These are phyloP conservation scores for Aspergillus conjunctus DNA, from an alignment of 495 filamentous ascomycete species.

Conservation along the genomic window DNA sequence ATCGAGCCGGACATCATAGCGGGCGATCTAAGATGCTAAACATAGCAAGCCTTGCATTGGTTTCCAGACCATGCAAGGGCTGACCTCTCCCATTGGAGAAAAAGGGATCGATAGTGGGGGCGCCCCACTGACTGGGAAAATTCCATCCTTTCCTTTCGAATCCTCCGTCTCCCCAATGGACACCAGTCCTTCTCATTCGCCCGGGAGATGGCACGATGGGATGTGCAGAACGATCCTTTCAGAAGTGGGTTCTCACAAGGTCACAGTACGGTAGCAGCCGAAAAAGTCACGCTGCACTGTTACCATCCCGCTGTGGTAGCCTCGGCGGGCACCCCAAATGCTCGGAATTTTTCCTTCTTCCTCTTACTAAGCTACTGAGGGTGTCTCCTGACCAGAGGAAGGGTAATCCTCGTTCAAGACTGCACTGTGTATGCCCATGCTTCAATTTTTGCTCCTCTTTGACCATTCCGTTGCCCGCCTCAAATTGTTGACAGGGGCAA, in stretches of 20 bases:
- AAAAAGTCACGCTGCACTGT: constrained; percentile 43
- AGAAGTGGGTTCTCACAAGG: constrained; percentile 10
- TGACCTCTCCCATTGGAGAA: constrained; percentile 26
- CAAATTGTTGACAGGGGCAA: constrained; percentile 1
- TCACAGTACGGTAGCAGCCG: constrained; percentile 24
- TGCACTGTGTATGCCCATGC: background rate
- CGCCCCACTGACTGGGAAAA: constrained; percentile 12
- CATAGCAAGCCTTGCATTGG: constrained; percentile 48
- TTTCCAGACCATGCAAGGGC: constrained; percentile 39
- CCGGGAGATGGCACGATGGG: constrained; percentile 26
- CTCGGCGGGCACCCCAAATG: background rate
- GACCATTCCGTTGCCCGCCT: background rate
- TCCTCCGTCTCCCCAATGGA: constrained; percentile 14
- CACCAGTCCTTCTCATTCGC: constrained; percentile 16
- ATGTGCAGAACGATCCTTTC: constrained; percentile 20
- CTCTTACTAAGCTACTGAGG: background rate
- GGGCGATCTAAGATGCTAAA: constrained; percentile 41
- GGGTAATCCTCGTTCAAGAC: background rate
- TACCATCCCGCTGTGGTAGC: constrained; percentile 26
- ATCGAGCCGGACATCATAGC: constrained; percentile 19
- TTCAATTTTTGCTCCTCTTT: background rate
- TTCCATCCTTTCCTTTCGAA: constrained; percentile 12
- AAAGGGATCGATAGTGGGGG: constrained; percentile 5
- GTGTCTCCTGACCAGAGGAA: constrained; percentile 1
- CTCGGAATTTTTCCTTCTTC: background rate